Conservation (phyloP, 306 rosid species). For the Pueraria montana region DNA sequence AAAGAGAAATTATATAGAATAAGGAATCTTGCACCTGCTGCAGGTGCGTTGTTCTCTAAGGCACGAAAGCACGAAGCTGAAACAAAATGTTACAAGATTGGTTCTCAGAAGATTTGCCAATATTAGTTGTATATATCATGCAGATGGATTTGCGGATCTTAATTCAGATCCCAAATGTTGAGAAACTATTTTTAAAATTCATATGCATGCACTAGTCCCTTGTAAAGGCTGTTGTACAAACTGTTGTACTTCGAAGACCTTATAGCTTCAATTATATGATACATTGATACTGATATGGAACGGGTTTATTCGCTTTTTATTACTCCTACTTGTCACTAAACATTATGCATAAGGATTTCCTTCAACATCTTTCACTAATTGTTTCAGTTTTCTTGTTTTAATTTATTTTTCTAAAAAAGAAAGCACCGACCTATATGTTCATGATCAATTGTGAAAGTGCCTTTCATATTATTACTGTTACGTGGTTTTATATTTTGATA, state of each 20-base stretch:
- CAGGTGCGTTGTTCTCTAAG: not conserved
- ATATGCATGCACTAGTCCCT: slow-evolving; percentile 44
- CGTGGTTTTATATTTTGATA: not conserved
- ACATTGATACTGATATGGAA: slow-evolving; percentile 12
- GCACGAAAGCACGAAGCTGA: slow-evolving; percentile 28
- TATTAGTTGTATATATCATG: slow-evolving; percentile 22
- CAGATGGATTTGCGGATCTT: slow-evolving; percentile 13
- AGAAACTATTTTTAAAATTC: slow-evolving; percentile 22
- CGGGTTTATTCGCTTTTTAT: slow-evolving; percentile 11
- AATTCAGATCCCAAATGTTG: slow-evolving; percentile 36
- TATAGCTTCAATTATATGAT: slow-evolving; percentile 24
- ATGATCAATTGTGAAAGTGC: not conserved
- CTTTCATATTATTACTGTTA: not conserved
- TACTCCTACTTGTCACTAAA: not conserved
- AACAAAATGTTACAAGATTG: slow-evolving; percentile 10
- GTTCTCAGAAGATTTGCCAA: slow-evolving; percentile 33
- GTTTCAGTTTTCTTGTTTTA: slow-evolving; percentile 6
- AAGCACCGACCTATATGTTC: not conserved
- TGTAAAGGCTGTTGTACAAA: slow-evolving; percentile 28
- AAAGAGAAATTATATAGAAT: not conserved
- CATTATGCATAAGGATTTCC: slow-evolving; percentile 17
- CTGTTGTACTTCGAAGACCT: slow-evolving; percentile 32
- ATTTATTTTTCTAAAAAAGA: not conserved
- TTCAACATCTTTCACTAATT: slow-evolving; percentile 18
- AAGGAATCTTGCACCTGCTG: slow-evolving; percentile 1